Evolutionary conservation across 352 stramenopile genomes (phyloP).

Genomic region (Phytopythium ostracodes): DNA sequence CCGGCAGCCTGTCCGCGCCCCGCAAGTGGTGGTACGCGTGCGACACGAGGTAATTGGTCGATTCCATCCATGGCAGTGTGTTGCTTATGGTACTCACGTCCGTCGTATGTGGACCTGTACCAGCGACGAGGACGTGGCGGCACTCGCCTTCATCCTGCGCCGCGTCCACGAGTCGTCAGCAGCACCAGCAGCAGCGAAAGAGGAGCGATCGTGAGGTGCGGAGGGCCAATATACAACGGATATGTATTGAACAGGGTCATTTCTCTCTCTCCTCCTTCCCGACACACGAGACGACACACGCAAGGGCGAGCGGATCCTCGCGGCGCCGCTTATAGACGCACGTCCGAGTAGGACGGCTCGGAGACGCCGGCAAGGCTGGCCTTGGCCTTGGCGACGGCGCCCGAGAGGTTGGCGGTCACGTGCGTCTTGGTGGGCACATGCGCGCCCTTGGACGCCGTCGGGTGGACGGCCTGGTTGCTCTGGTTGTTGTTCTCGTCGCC

Average conservation of each 20-base stretch:
- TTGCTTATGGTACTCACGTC: too few species aligned
- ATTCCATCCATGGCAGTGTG: too few species aligned
- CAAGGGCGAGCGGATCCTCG: too few species aligned
- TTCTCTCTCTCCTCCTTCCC: neutral
- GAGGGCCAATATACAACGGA: constrained; percentile 3
- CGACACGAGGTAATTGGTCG: constrained; percentile 51
- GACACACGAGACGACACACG: too few species aligned
- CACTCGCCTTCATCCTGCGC: neutral
- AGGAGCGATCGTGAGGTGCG: too few species aligned
- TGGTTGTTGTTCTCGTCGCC: constrained; percentile 26
- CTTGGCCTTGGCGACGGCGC: constrained; percentile 15
- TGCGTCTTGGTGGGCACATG: constrained; percentile 12
- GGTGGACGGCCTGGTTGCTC: constrained; percentile 13
- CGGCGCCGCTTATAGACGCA: constrained; percentile 41
- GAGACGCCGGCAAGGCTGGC: constrained; percentile 14
- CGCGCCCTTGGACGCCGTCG: constrained; percentile 19
- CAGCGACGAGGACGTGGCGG: constrained; percentile 38
- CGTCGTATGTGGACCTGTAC: neutral
- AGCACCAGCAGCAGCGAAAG: neutral
- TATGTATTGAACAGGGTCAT: constrained; percentile 10
- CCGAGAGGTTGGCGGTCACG: neutral
- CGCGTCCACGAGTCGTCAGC: neutral
- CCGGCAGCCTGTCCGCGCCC: neutral
- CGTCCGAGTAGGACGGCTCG: constrained; percentile 42
- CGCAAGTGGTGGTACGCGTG: constrained; percentile 50